Evolutionary conservation across 305 asterid genomes (phyloP).

Genomic region (Fraxinus ornus): DNA sequence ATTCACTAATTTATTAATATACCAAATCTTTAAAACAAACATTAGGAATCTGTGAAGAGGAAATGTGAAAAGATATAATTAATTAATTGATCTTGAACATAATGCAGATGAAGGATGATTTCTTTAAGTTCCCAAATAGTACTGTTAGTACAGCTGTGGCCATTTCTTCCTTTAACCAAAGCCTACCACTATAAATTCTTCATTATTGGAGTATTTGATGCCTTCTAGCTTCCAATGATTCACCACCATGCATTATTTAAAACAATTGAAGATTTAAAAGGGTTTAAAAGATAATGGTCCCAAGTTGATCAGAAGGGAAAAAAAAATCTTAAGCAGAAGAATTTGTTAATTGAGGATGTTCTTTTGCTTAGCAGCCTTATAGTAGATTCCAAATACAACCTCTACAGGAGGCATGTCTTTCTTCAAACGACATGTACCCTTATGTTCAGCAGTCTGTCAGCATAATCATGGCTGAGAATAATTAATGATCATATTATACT

Average conservation of each 20-base stretch:
- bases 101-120: slow-evolving; percentile 7
- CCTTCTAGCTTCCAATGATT: slow-evolving; percentile 34
- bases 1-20: slow-evolving; percentile 19
- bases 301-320: slow-evolving; percentile 15
- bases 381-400: slow-evolving; percentile 21
- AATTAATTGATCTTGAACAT: slow-evolving; percentile 2
- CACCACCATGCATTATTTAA: slow-evolving; percentile 23
- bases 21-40: neutral
- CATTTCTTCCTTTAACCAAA: slow-evolving; percentile 22
- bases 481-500: neutral
- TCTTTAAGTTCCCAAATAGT: slow-evolving; percentile 18
- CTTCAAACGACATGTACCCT: slow-evolving; percentile 70
- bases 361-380: neutral
- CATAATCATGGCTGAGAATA: neutral
- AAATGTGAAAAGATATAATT: slow-evolving; percentile 14
- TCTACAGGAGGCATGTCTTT: slow-evolving; percentile 63
- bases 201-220: slow-evolving; percentile 2
- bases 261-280: slow-evolving; percentile 16
- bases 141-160: neutral
- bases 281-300: slow-evolving; percentile 35
- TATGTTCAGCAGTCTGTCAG: slow-evolving; percentile 30
- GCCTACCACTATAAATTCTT: slow-evolving; percentile 14
- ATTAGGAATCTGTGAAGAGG: slow-evolving; percentile 21
- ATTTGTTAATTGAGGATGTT: neutral
- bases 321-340: neutral